These are phyloP conservation scores for Neoarthrinium moseri DNA, from an alignment of 2,329 filamentous ascomycete genomes.

Conservation along the genomic window DNA sequence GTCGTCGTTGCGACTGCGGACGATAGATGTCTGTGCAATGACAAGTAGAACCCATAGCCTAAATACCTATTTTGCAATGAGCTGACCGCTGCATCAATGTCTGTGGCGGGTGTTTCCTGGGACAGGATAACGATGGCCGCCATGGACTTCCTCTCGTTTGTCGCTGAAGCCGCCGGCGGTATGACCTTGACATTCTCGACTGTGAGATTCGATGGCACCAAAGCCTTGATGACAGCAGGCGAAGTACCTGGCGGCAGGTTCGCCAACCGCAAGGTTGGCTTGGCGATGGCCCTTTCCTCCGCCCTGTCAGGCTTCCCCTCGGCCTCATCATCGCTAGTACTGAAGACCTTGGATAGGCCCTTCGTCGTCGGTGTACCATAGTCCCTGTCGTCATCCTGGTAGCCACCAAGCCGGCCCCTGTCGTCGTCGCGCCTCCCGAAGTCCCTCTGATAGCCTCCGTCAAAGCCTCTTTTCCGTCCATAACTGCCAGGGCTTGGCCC, in stretches of 20 bases:
- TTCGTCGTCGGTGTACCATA: conserved; percentile 40
- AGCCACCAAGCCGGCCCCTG: conserved; percentile 35
- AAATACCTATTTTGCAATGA: conserved; percentile 79
- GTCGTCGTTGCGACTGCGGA: conserved; percentile 62
- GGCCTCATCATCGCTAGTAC: conserved; percentile 62
- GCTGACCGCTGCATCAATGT: conserved; percentile 80
- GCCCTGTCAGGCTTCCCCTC: conserved; percentile 43
- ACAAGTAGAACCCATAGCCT: conserved; percentile 80
- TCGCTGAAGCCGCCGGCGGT: conserved; percentile 48
- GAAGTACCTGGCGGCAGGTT: conserved; percentile 62
- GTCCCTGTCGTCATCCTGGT: conserved; percentile 31
- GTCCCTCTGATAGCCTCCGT: conserved; percentile 40
- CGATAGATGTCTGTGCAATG: conserved; percentile 78
- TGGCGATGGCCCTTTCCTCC: conserved; percentile 59
- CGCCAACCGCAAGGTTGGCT: conserved; percentile 61
- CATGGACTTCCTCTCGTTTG: conserved; percentile 66
- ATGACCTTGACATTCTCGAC: conserved; percentile 75
- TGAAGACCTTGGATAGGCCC: conserved; percentile 69
- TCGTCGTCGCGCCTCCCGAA: conserved; percentile 29
- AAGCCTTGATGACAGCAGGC: conserved; percentile 56
- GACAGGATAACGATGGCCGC: conserved; percentile 80
- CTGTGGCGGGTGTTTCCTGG: conserved; percentile 76
- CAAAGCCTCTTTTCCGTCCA: conserved; percentile 53
- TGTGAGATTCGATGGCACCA: conserved; percentile 57
- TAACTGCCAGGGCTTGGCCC: conserved; percentile 51